phyloP scores from a whole-genome alignment of 352 stramenopile genomes.

The Globisporangium nagaii region DNA sequence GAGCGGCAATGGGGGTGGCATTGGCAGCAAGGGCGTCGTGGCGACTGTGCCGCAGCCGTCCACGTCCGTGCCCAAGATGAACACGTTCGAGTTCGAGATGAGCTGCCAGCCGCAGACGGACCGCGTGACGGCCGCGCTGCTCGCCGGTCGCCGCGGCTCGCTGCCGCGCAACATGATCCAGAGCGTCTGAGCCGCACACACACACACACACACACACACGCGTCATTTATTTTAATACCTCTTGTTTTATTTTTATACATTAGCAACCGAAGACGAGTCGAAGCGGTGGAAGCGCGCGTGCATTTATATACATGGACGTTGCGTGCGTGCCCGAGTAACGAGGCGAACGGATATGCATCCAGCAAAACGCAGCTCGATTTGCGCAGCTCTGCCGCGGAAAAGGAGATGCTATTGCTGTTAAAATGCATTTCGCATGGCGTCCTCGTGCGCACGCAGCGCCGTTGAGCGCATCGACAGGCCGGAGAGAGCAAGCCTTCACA shows the following conservation, averaged over 20 bases:
- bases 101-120: constrained; percentile 10
- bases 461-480: too few relatives aligned
- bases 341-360: too few relatives aligned
- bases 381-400: too few relatives aligned
- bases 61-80: constrained; percentile 13
- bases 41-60: constrained; percentile 11
- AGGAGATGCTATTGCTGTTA: too few relatives aligned
- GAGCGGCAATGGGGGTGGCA: background rate
- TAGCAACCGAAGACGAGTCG: background rate
- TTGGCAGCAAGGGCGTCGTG: background rate
- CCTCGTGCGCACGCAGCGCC: too few relatives aligned
- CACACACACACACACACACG: background rate
- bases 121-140: constrained; percentile 5
- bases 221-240: constrained; percentile 2
- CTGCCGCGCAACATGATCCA: constrained; percentile 23
- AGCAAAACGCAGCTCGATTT: too few relatives aligned
- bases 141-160: constrained; percentile 9
- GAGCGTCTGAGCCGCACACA: constrained; percentile 6
- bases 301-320: too few relatives aligned
- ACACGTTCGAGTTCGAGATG: constrained; percentile 10
- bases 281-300: too few relatives aligned
- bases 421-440: too few relatives aligned
- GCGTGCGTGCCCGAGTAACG: too few relatives aligned
- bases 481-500: too few relatives aligned
- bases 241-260: constrained; percentile 7